phyloP scores from a whole-genome alignment of 768 basidiomycete genomes.

The Dentipellis fragilis region DNA sequence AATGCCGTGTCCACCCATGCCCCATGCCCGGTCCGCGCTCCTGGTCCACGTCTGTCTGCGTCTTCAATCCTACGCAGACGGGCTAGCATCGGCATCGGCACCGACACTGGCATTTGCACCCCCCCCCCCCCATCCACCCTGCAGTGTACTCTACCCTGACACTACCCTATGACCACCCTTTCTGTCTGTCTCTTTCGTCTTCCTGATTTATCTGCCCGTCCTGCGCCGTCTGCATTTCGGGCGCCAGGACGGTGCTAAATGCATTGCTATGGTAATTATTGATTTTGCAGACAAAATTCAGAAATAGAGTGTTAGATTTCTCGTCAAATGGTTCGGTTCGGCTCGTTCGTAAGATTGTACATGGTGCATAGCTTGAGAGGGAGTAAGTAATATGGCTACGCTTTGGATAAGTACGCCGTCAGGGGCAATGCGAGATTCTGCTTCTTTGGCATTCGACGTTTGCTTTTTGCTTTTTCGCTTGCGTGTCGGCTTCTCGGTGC shows the following conservation, averaged over 20 bases:
- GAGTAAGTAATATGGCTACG: background rate
- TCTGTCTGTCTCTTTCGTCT: background rate
- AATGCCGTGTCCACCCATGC: background rate
- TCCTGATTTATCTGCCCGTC: too few species aligned
- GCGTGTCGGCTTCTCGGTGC: too few species aligned
- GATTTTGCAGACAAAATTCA: background rate
- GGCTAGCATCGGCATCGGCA: background rate
- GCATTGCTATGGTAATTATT: background rate
- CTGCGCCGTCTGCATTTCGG: too few species aligned
- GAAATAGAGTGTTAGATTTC: background rate
- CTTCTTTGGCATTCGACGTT: background rate
- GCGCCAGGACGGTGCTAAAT: background rate
- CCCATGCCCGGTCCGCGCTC: background rate
- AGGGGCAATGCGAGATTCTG: background rate
- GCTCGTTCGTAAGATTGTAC: background rate
- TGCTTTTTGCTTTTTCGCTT: too few species aligned
- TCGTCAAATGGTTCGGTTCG: background rate
- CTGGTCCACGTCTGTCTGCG: background rate
- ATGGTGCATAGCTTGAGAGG: background rate
- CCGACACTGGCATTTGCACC: background rate
- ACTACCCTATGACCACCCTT: background rate
- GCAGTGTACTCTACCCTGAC: background rate
- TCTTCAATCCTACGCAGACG: background rate
- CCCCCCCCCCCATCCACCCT: background rate
- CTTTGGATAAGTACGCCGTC: background rate